These are phyloP conservation scores for Capsicum pubescens DNA, from an alignment of 257 asterid species.

Conservation along the genomic window DNA sequence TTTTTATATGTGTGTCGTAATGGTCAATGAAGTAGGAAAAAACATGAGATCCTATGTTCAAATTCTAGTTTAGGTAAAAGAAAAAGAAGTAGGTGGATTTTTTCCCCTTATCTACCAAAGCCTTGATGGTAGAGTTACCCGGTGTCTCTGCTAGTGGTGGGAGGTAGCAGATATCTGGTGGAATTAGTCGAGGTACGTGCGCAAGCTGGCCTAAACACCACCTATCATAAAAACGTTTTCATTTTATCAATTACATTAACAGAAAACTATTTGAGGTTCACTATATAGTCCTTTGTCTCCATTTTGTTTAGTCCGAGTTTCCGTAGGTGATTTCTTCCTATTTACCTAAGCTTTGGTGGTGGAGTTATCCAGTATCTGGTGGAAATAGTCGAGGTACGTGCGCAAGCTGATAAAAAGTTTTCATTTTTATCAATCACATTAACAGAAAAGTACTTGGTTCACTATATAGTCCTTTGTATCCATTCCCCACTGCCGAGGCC, in stretches of 20 bases:
- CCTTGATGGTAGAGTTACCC: too few species aligned
- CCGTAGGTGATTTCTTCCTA: neutral
- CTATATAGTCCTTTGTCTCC: too few species aligned
- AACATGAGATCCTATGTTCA: neutral
- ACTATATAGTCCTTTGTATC: neutral
- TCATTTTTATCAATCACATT: neutral
- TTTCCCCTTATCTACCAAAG: too few species aligned
- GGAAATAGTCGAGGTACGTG: neutral
- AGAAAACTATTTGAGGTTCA: too few species aligned
- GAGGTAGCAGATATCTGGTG: too few species aligned
- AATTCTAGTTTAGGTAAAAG: neutral
- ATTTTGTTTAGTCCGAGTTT: too few species aligned
- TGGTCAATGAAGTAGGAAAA: neutral
- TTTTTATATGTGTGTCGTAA: neutral
- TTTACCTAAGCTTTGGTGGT: neutral
- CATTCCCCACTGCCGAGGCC: neutral
- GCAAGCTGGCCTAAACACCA: too few species aligned
- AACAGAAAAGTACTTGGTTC: neutral
- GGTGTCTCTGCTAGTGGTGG: too few species aligned
- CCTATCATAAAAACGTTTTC: too few species aligned
- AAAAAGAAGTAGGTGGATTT: too few species aligned
- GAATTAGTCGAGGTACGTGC: too few species aligned
- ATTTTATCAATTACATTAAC: too few species aligned
- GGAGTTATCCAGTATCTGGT: neutral
- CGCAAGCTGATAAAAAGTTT: neutral